Base-by-base conservation (phyloP, 1,284 basidiomycete species). In the Irpex sp. region DNA sequence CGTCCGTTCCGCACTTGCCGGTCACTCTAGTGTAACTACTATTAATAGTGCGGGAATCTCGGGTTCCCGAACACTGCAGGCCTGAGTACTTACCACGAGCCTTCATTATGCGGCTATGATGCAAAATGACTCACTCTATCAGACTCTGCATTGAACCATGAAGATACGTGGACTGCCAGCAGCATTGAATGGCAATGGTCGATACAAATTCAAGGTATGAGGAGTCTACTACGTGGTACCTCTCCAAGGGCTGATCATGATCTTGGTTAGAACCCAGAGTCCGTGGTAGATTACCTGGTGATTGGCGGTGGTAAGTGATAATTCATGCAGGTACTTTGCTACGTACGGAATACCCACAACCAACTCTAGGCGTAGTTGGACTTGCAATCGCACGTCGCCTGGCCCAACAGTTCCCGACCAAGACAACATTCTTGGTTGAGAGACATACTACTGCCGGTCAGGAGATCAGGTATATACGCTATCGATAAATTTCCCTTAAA, bases 361-460 rank as follows among this genome's bases (percentile, higher is more conserved):
- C 52, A 47, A 8, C 14, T 6, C 4, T 39, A 92, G 90, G 94
- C 59, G 89, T 93, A 1, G 84, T 97, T 8, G 96, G 96, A 0
- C 82, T 99, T 18, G 90, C 95, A 0, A 83, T 97, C 58, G 93
- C 94, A 0, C 86, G 91, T 59, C 82, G 85, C 5, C 78, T 98
- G 7, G 84, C 85, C 6, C 79, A 83, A 57, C 80, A 79, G 28
- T 91, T 86, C 74, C 90, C 85, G 1, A 75, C 78, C 4, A 89
- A 87, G 72, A 87, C 91, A 4, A 96, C 92, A 0, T 92, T 87
- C 71, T 78, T 98, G 2, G 83, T 98, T 0, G 96, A 99, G 73
- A 79, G 96, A 65, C 88, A 93, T 72, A 71, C 72, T 3, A 75
- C 77, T 56, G 84, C 84, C 1, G 93, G 94, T 2, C 86, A 94